phyloP scores from a whole-genome alignment of 305 asterid species.

The Rubia balearica region DNA sequence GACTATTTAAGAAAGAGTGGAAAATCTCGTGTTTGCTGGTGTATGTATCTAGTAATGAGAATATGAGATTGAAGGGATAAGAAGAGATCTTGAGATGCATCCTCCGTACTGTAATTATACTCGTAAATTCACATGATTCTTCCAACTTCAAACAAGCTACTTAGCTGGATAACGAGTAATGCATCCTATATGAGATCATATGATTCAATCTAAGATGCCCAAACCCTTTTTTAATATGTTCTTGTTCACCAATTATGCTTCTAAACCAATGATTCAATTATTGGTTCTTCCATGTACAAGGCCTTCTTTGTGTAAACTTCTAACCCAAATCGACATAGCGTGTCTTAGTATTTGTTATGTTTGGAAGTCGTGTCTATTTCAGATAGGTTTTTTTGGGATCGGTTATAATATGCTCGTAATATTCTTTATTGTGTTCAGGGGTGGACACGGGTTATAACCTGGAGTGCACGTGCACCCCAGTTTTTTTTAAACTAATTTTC shows the following conservation, averaged over 20 bases:
- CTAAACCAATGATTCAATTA: not conserved
- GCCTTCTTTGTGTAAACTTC: too few relatives aligned
- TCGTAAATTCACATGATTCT: not conserved
- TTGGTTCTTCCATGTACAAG: not conserved
- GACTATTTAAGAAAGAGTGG: too few relatives aligned
- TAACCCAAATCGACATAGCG: too few relatives aligned
- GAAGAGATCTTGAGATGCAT: constrained; percentile 2
- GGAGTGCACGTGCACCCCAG: too few relatives aligned
- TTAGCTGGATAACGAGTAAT: not conserved
- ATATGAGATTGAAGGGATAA: not conserved
- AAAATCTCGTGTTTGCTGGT: not conserved
- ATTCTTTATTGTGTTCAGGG: too few relatives aligned
- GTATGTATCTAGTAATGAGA: not conserved
- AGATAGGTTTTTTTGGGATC: too few relatives aligned
- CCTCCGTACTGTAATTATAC: not conserved
- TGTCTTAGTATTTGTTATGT: too few relatives aligned
- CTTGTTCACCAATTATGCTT: constrained; percentile 1
- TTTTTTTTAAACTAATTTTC: too few relatives aligned
- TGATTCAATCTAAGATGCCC: not conserved
- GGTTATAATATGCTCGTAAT: too few relatives aligned
- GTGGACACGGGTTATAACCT: too few relatives aligned
- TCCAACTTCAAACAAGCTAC: not conserved
- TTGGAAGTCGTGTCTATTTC: too few relatives aligned
- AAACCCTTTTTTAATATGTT: not conserved
- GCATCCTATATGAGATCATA: not conserved